phyloP scores from a whole-genome alignment of 345 rosid genomes.

The Euclidium syriacum region DNA sequence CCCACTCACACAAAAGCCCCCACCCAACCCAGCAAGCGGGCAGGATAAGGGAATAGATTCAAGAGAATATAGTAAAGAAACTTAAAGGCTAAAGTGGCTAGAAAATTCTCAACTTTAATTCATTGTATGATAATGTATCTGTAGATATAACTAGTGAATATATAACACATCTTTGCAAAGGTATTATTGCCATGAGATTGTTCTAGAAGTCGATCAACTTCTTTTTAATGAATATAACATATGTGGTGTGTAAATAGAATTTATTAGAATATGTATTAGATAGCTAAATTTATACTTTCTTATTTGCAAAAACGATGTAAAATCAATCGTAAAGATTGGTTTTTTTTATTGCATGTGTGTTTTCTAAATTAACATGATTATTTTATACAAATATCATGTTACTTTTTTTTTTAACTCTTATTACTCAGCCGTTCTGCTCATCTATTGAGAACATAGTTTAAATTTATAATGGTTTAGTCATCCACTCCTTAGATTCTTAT shows the following conservation, averaged over 20 bases:
- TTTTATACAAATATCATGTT: no score
- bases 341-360: no score
- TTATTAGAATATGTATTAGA: no score
- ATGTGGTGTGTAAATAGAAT: background rate
- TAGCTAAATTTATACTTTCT: no score
- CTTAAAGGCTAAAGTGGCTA: constrained; percentile 25
- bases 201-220: background rate
- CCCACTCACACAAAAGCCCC: constrained; percentile 21
- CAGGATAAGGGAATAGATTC: constrained; percentile 27
- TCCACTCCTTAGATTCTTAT: no score
- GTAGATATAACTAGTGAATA: background rate
- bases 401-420: no score
- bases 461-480: no score
- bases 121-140: background rate
- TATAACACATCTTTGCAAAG: constrained; percentile 11
- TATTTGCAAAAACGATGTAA: no score
- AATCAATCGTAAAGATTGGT: no score
- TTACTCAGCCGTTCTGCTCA: no score
- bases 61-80: constrained; percentile 23
- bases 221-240: background rate
- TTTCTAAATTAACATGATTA: no score
- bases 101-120: constrained; percentile 2
- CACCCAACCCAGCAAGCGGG: constrained; percentile 12
- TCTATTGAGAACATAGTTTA: no score
- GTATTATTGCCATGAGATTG: constrained; percentile 9